phyloP scores from a whole-genome alignment of 2,329 filamentous ascomycete species.

The Geosmithia putterillii region DNA sequence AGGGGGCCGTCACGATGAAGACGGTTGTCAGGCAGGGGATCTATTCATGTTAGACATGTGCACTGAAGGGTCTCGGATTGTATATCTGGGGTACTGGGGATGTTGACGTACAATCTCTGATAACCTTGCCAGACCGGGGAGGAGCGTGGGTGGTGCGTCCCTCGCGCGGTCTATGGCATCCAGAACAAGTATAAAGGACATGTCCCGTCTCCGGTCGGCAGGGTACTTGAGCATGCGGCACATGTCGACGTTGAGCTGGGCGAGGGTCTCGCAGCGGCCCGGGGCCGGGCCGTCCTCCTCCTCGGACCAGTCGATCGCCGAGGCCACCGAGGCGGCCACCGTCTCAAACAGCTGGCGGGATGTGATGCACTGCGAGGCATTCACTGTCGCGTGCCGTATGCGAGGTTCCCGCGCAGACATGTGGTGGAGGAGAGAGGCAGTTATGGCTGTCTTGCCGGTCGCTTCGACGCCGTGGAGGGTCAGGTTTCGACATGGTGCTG shows the following conservation, averaged over 20 bases:
- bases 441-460: conserved; percentile 72
- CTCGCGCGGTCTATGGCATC: conserved; percentile 79
- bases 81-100: conserved; percentile 4
- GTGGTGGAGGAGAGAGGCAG: conserved; percentile 30
- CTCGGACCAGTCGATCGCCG: conserved; percentile 30
- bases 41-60: conserved; percentile 27
- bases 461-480: conserved; percentile 76
- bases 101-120: conserved; percentile 58
- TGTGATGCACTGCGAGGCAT: conserved; percentile 66
- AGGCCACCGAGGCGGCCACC: conserved; percentile 46
- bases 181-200: conserved; percentile 69
- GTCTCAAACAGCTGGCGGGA: conserved; percentile 66
- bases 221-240: conserved; percentile 44
- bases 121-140: conserved; percentile 70
- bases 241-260: conserved; percentile 63
- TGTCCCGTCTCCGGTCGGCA: conserved; percentile 19
- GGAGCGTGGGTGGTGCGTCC: conserved; percentile 65
- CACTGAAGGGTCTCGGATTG: too few species aligned
- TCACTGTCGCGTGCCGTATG: conserved; percentile 48
- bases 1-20: conserved; percentile 63
- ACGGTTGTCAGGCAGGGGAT: conserved; percentile 68
- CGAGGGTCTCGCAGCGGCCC: conserved; percentile 66
- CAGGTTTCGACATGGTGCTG: conserved; percentile 61
- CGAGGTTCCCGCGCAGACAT: conserved; percentile 5
- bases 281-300: not conserved